Percentiles rank a stretch among this genome's conserved stretches.
Conservation (phyloP, 23 red algal genomes). For the Gracilariopsis chorda region DNA sequence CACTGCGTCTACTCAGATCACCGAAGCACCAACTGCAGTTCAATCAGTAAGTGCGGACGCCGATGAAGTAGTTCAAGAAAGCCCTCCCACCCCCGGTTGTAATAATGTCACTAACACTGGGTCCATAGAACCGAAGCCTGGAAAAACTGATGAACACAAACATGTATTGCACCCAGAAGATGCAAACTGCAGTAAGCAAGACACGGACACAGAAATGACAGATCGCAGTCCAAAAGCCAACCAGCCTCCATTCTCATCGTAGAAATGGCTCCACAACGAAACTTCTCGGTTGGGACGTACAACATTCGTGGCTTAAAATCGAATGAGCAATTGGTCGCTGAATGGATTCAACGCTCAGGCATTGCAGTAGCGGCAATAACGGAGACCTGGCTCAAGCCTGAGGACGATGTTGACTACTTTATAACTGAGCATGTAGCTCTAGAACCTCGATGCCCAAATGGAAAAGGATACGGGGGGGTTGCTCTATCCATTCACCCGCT, state of each 20-base stretch:
- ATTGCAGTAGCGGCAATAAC: neutral
- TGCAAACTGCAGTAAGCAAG: neutral
- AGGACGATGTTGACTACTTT: neutral
- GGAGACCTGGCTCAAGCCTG: neutral
- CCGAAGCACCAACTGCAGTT: no score
- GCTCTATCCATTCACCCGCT: neutral
- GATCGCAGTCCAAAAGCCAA: neutral
- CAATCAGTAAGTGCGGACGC: no score
- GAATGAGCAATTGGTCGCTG: neutral
- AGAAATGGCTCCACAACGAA: neutral
- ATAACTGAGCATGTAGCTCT: neutral
- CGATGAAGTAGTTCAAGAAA: no score
- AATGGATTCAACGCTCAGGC: neutral
- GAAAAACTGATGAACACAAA: no score
- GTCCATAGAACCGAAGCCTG: no score
- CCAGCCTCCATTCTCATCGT: neutral
- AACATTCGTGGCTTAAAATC: neutral
- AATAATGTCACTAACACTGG: no score
- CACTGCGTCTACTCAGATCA: neutral
- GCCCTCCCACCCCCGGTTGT: no score
- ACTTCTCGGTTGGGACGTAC: neutral
- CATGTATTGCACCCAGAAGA: no score
- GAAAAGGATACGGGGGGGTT: conserved; percentile 4
- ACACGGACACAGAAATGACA: neutral
- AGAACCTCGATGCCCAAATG: neutral